phyloP scores from a whole-genome alignment of 257 asterid species.

The Fraxinus quadrangulata region DNA sequence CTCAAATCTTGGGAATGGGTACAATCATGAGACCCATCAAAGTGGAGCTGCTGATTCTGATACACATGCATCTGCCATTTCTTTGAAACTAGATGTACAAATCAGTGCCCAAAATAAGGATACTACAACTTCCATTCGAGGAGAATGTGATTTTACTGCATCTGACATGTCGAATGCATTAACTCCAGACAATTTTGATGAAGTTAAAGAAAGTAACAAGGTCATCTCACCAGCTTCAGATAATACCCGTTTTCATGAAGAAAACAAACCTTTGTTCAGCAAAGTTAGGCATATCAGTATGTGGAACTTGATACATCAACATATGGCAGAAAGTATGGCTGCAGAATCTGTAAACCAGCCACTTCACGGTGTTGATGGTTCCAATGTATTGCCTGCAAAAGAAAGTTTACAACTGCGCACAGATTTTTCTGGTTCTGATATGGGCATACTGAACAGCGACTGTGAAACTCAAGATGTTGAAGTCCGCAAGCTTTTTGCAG shows the following conservation, averaged over 20 bases:
- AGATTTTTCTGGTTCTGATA: conserved; percentile 33
- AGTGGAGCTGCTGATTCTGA: conserved; percentile 10
- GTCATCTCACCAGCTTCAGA: conserved; percentile 33
- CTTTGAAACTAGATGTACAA: conserved; percentile 27
- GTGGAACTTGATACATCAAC: conserved; percentile 47
- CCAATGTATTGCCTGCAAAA: conserved; percentile 22
- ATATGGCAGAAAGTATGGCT: conserved; percentile 35
- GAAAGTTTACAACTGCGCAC: conserved; percentile 21
- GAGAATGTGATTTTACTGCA: conserved; percentile 21
- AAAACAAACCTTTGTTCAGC: neutral
- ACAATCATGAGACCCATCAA: conserved; percentile 16
- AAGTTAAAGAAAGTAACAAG: conserved; percentile 25
- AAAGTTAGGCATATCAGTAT: conserved; percentile 35
- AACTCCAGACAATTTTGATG: conserved; percentile 35
- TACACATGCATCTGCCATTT: neutral
- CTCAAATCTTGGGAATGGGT: conserved; percentile 10
- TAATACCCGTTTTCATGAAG: neutral
- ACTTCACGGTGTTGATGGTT: conserved; percentile 23
- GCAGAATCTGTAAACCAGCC: conserved; percentile 26
- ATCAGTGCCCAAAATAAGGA: conserved; percentile 9
- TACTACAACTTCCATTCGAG: conserved; percentile 8
- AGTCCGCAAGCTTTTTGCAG: conserved; percentile 63
- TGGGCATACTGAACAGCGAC: conserved; percentile 32
- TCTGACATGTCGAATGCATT: conserved; percentile 24
- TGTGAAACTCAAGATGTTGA: conserved; percentile 60